phyloP scores from a whole-genome alignment of 75 land plant genomes.

The Pseudotsuga menziesii region DNA sequence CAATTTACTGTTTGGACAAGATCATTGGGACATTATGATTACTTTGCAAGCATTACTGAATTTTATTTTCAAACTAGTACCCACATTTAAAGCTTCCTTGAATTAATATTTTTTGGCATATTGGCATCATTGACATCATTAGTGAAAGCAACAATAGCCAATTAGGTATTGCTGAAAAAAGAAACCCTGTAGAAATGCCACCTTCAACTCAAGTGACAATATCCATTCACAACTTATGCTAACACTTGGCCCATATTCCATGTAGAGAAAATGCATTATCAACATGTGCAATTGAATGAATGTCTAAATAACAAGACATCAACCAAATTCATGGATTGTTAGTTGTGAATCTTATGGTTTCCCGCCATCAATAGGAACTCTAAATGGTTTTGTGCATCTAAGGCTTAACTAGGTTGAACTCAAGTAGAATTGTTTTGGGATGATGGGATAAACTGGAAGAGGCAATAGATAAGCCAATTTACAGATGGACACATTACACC shows the following conservation, averaged over 20 bases:
- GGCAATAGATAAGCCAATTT: conserved; percentile 77
- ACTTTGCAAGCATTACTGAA: too few species aligned
- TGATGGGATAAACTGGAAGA: conserved; percentile 75
- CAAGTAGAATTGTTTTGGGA: background rate
- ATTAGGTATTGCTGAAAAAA: too few species aligned
- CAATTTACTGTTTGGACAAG: too few species aligned
- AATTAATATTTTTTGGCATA: too few species aligned
- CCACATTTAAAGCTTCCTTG: too few species aligned
- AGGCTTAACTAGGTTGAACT: background rate
- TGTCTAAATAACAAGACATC: background rate
- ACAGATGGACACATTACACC: conserved; percentile 70
- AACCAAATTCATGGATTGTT: conserved; percentile 7
- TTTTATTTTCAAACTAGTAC: too few species aligned
- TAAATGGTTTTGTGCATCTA: background rate
- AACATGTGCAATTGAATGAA: background rate
- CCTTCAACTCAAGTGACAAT: too few species aligned
- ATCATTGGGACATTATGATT: too few species aligned
- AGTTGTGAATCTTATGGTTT: background rate
- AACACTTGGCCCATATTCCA: background rate
- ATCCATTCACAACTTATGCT: too few species aligned
- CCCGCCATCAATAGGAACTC: background rate
- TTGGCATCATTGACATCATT: too few species aligned
- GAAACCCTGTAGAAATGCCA: too few species aligned
- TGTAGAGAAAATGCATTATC: background rate
- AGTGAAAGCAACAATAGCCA: too few species aligned